Percentiles rank a stretch among this genome's conserved stretches.
phyloP scores from a whole-genome alignment of 2,329 filamentous ascomycete genomes.

The Ceratocystis destructans region DNA sequence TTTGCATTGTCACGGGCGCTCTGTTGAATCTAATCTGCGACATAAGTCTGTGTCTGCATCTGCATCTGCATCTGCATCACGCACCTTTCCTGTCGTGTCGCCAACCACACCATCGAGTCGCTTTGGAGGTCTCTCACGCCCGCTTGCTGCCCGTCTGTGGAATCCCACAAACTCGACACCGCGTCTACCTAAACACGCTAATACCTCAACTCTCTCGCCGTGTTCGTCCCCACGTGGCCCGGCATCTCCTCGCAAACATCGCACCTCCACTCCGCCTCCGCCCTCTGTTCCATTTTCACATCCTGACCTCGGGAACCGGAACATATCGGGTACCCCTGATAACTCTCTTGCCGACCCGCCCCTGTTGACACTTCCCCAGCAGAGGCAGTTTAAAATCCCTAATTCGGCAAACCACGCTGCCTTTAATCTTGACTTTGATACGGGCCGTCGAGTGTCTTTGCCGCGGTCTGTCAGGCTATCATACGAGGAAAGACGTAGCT shows the following conservation, averaged over 20 bases:
- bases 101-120: neutral
- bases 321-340: conserved; percentile 26
- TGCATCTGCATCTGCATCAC: conserved; percentile 6
- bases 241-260: conserved; percentile 29
- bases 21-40: conserved; percentile 8
- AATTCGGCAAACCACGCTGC: conserved; percentile 30
- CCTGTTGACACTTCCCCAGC: conserved; percentile 38
- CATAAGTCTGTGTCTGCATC: conserved; percentile 5
- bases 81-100: conserved; percentile 2
- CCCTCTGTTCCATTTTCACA: conserved; percentile 38
- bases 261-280: conserved; percentile 40
- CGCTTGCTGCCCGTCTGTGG: conserved; percentile 41
- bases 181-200: conserved; percentile 26
- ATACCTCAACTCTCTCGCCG: conserved; percentile 17
- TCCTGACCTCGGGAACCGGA: conserved; percentile 30
- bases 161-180: conserved; percentile 48
- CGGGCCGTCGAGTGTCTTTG: conserved; percentile 37
- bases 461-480: conserved; percentile 41
- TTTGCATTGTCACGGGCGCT: conserved; percentile 4
- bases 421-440: conserved; percentile 35
- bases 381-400: conserved; percentile 34
- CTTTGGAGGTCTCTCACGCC: conserved; percentile 27
- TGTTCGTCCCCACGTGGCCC: neutral
- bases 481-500: conserved; percentile 34
- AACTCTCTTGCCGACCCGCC: conserved; percentile 36